Evolutionary conservation across 768 basidiomycete species (phyloP), one percentile per base, ranked within the genome.

Genomic region (Phaeotremella fagi): DNA sequence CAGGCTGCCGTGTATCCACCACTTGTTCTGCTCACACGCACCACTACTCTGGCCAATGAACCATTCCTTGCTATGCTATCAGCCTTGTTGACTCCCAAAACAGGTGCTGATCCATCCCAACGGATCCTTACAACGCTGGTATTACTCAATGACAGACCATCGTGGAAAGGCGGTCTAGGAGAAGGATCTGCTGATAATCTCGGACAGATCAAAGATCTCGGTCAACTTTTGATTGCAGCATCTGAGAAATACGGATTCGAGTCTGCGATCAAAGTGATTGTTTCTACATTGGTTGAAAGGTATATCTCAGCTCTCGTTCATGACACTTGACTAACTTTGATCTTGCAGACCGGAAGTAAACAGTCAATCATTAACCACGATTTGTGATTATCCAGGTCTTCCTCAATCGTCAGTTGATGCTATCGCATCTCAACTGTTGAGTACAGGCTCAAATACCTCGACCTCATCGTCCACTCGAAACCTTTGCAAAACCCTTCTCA

Each of bases 1-100:
- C 45, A 69, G 65, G 64, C 70, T 18, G 66, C 72, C 20, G 65
- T 72, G 2, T 71, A 68, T 48, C 70, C 72, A 9, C 61, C 70
- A 12, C 48, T 72, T n/a, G 48, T 74, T 33, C 62, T 74, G 16
- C 61, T 72, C 25, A 59, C 66, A 16, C 62, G 72, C 23, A 60
- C 67, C 1, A 48, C 70, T 12, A 60, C 57, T 7, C 65, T 74
- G 12, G 67, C 70, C 16, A 59, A 68, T 20, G 71, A 50, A 11
- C 66, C 71, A 2, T 70, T 71, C 59, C 43, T 55, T 2, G 69
- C 61, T 14, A 20, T 73, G 16, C 52, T 71, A 11, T 50, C 51
- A 3, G 54, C 65, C 18, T 48, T 73, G 9, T 36, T 65, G 15
- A 63, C 64, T 1, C 48, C 66, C 15, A 35, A 59, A 4, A 54